Evolutionary conservation across 1,284 basidiomycete species (phyloP), one percentile per base, ranked within the genome.

Genomic region (Microbotryum intermedium): DNA sequence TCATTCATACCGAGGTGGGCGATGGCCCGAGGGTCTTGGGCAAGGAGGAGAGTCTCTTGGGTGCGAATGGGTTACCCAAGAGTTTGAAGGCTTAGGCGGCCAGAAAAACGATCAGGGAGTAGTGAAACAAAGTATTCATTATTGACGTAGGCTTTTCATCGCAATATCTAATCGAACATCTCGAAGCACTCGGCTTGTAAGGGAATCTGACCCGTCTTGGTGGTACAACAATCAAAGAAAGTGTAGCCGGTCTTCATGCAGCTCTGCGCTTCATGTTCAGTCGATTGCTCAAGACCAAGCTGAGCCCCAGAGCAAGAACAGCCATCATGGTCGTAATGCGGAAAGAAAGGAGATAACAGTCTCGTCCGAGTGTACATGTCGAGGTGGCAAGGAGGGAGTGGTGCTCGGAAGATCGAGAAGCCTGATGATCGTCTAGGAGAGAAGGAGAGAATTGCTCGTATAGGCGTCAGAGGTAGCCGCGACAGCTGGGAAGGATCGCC

Each of bases 1-100:
- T 95, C 71, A 95, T 97, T 59, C 90, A 94, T 75, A 95, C 92
- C 16, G 79, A 81, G 57, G 88, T 97, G 23, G 92, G 92, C 1
- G 91, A 91, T 73, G 92, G 92, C 1, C 92, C 92, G 1, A 81
- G 90, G 67, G 71, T 70, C 29, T 66, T 79, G 39, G 50, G 39
- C 18, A 64, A 55, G 1, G 61, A 70, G 23, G 76, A 78, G 53
- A 73, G 74, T 44, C 66, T 80, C 63, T 69, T 80, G 57, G 72
- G 69, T 25, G 70, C 66, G 18, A 67, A 76, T 39, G 78, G 78
- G 10, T 48, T 72, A 58, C 78, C 78, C 50, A 79, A 79, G 70
- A 65, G 56, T 5, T 16, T 57, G 34, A 53, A 61, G 54, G 23
- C 26, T 45, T 49, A 39, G 34, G n/a, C 50, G 26, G 9, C 20